Evolutionary conservation across 768 basidiomycete species (phyloP).

Genomic region (Phylloporus sp.): DNA sequence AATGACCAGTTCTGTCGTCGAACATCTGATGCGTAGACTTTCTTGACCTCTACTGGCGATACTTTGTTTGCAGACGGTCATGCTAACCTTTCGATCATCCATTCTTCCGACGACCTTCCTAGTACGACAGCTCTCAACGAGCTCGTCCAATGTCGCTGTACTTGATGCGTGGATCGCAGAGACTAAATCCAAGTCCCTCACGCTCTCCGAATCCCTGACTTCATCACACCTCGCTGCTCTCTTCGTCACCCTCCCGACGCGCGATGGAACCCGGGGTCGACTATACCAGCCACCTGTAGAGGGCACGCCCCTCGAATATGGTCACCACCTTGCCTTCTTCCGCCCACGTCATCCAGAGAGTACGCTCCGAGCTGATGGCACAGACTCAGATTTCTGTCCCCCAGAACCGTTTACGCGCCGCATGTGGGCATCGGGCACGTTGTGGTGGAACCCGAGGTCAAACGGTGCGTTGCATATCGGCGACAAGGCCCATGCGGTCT

Average conservation of each 20-base stretch:
- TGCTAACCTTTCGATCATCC: background rate
- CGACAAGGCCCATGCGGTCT: constrained; percentile 43
- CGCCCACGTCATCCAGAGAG: constrained; percentile 59
- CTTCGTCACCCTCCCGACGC: constrained; percentile 68
- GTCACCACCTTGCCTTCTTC: constrained; percentile 75
- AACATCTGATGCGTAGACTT: too few species aligned
- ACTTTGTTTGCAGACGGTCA: too few species aligned
- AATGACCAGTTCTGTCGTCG: too few species aligned
- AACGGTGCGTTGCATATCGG: constrained; percentile 50
- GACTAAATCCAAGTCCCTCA: constrained; percentile 38
- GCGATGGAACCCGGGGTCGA: constrained; percentile 51
- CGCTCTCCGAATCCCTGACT: constrained; percentile 47
- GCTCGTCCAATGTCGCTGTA: constrained; percentile 11
- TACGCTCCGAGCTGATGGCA: constrained; percentile 61
- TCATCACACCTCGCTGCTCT: constrained; percentile 60
- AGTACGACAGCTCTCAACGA: constrained; percentile 15
- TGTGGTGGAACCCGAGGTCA: constrained; percentile 49
- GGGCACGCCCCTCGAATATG: constrained; percentile 47
- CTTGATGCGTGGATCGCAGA: constrained; percentile 55
- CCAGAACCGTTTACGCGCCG: constrained; percentile 68
- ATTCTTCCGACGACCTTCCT: background rate
- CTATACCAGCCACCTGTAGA: constrained; percentile 38
- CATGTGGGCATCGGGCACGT: constrained; percentile 80
- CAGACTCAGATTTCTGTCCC: constrained; percentile 67
- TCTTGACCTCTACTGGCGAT: too few species aligned